Percentiles rank a stretch among this genome's conserved stretches.
Conservation (phyloP, 2,329 filamentous ascomycete species). For the Hymenoscyphus infarciens region DNA sequence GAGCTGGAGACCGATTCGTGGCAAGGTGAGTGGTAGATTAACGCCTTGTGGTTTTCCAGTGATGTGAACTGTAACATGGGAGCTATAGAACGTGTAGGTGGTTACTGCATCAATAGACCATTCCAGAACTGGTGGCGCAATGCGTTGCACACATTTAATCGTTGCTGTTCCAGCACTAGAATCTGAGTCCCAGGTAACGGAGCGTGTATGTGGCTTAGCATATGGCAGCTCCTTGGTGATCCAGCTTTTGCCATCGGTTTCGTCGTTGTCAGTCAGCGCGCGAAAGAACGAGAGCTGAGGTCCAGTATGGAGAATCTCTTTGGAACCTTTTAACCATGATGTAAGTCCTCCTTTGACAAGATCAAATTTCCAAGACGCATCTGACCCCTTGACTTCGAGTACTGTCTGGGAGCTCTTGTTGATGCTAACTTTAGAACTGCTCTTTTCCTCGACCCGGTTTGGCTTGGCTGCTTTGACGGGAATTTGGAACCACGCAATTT, state of each 20-base stretch:
- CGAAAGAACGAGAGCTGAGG: constrained; percentile 56
- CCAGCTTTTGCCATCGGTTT: constrained; percentile 7
- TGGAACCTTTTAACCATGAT: constrained; percentile 11
- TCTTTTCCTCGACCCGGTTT: constrained; percentile 16
- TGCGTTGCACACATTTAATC: constrained; percentile 38
- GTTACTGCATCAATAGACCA: constrained; percentile 53
- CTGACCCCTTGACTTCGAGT: constrained; percentile 33
- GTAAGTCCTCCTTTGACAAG: constrained; percentile 21
- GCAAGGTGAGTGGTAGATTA: constrained; percentile 49
- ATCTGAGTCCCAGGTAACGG: constrained; percentile 35
- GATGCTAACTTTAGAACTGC: constrained; percentile 18
- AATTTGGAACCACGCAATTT: constrained; percentile 53
- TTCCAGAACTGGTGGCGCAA: constrained; percentile 57
- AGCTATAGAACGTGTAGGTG: constrained; percentile 50
- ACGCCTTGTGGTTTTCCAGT: constrained; percentile 46
- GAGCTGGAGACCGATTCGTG: constrained; percentile 59
- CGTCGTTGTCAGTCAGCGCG: constrained; percentile 63
- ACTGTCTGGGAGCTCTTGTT: constrained; percentile 25
- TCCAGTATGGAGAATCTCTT: constrained; percentile 33
- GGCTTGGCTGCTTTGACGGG: constrained; percentile 35
- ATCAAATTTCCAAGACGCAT: constrained; percentile 45
- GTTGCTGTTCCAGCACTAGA: constrained; percentile 40
- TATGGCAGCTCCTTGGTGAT: constrained; percentile 38
- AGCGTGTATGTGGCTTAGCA: constrained; percentile 46
- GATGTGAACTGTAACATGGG: constrained; percentile 45